Percentiles rank a stretch among this genome's conserved stretches.
phyloP scores from a whole-genome alignment of 441 rosid genomes.

The Eruca vesicaria region DNA sequence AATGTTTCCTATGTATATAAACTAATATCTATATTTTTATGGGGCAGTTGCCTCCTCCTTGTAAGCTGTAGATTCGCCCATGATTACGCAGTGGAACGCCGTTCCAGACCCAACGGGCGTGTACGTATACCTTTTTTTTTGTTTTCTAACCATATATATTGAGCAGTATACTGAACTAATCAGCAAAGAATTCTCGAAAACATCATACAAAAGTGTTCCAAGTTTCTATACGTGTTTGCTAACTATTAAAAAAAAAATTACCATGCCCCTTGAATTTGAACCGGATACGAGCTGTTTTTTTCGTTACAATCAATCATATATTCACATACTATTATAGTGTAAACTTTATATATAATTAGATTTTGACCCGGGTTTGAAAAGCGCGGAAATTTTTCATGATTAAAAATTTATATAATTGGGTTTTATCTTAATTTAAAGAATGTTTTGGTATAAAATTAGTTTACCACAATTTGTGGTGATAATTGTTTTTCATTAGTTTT shows the following conservation, averaged over 20 bases:
- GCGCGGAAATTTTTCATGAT: no score
- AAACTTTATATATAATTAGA: no score
- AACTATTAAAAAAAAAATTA: not conserved
- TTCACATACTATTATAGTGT: not conserved
- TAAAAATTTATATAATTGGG: no score
- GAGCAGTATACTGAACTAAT: not conserved
- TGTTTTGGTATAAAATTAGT: no score
- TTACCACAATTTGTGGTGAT: no score
- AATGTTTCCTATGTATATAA: no score
- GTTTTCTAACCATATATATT: not conserved
- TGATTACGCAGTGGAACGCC: not conserved
- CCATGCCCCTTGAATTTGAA: not conserved
- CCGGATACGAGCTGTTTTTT: not conserved
- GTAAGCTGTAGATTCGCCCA: not conserved
- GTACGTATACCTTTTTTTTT: not conserved
- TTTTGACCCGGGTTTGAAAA: no score
- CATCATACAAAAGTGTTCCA: not conserved
- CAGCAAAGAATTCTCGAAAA: not conserved
- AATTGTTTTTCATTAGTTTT: no score
- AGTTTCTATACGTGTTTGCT: not conserved
- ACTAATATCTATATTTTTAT: no score
- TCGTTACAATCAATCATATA: not conserved
- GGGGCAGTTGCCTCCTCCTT: no score
- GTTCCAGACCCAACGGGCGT: not conserved
- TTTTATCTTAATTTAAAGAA: no score